phyloP scores from a whole-genome alignment of 164 flowering plant genomes.

The Vitis rotundifolia region DNA sequence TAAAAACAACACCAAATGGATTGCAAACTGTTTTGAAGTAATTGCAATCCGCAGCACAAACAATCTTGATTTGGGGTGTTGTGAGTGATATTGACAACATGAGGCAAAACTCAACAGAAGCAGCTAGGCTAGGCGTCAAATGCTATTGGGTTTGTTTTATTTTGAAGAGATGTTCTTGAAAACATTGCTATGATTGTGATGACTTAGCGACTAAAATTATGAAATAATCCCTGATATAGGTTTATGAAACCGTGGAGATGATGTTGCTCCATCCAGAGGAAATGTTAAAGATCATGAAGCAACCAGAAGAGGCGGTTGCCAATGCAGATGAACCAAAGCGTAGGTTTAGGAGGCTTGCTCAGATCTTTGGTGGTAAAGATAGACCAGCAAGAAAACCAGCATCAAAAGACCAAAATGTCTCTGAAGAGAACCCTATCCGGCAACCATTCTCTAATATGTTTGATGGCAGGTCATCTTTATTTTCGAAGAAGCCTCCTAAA shows the following conservation, averaged over 20 bases:
- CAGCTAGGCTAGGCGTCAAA: too few relatives aligned
- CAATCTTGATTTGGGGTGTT: too few relatives aligned
- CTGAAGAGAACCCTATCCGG: constrained; percentile 32
- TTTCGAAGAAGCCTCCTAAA: constrained; percentile 67
- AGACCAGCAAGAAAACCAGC: constrained; percentile 36
- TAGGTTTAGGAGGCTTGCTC: constrained; percentile 59
- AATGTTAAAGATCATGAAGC: constrained; percentile 46
- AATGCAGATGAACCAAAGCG: constrained; percentile 48
- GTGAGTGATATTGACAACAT: too few relatives aligned
- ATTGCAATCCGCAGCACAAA: too few relatives aligned
- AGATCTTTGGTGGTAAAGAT: constrained; percentile 65
- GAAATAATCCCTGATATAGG: constrained; percentile 35
- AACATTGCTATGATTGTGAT: too few relatives aligned
- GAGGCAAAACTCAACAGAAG: too few relatives aligned
- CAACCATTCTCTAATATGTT: constrained; percentile 51
- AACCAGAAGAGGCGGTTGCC: constrained; percentile 48
- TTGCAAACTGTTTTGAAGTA: too few relatives aligned
- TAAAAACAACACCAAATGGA: too few relatives aligned
- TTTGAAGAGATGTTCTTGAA: too few relatives aligned
- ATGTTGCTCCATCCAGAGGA: constrained; percentile 72
- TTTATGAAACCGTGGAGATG: constrained; percentile 78
- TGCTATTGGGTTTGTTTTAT: too few relatives aligned
- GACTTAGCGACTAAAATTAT: background rate
- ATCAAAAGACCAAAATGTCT: constrained; percentile 30
- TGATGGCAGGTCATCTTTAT: constrained; percentile 60